A percentile compares a stretch with the other conserved stretches of the same genome.
Conservation (phyloP, 2,329 filamentous ascomycete species). For the Alternaria arbusti region DNA sequence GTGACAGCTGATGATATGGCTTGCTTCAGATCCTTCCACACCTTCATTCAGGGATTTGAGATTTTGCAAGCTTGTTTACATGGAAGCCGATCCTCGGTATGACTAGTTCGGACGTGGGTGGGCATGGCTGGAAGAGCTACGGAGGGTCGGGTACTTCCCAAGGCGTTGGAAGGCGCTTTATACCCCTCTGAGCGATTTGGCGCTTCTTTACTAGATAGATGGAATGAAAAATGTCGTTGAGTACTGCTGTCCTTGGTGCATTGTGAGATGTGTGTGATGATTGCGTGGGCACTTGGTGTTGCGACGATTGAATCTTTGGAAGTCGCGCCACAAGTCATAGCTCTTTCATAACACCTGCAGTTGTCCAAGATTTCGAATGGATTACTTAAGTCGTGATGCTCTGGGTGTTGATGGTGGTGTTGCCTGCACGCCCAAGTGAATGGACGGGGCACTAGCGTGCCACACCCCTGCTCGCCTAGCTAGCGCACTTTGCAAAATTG, state of each 20-base stretch:
- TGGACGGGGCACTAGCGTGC: not conserved
- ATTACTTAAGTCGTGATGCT: not conserved
- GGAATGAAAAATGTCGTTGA: not conserved
- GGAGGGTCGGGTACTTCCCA: not conserved
- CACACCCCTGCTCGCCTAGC: slow-evolving; percentile 7
- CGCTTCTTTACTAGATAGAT: not conserved
- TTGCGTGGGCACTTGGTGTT: no score
- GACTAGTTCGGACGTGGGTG: not conserved
- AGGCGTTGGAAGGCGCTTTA: not conserved
- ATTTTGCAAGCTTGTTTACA: not conserved
- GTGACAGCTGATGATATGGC: not conserved
- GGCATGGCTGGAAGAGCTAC: not conserved
- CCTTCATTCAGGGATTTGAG: not conserved
- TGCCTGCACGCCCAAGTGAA: not conserved
- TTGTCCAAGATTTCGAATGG: not conserved
- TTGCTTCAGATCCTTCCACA: not conserved
- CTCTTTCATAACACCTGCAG: not conserved
- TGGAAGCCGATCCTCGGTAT: not conserved
- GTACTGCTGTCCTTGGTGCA: not conserved
- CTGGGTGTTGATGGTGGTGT: not conserved
- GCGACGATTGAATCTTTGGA: not conserved
- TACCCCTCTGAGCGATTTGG: not conserved
- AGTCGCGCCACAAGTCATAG: not conserved
- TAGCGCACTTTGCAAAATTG: slow-evolving; percentile 8
- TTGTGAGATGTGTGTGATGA: not conserved